These are phyloP conservation scores for Teunomyces panamensis DNA, from an alignment of 805 yeast species.

Conservation along the genomic window DNA sequence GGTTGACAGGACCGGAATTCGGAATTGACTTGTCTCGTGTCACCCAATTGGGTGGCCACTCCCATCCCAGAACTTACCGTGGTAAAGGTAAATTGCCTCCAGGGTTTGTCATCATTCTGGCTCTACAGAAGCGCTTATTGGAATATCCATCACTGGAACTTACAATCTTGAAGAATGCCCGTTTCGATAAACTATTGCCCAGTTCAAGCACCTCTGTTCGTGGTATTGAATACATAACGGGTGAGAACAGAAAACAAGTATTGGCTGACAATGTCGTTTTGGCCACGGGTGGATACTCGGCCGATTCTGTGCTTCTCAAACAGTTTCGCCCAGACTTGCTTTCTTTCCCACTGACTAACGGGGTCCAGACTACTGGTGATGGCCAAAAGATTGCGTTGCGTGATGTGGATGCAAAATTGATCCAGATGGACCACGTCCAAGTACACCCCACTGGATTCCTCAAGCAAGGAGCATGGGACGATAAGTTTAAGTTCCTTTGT, in stretches of 20 bases:
- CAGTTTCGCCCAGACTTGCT: constrained; percentile 47
- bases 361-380: constrained; percentile 56
- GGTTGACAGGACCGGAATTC: constrained; percentile 26
- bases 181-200: constrained; percentile 18
- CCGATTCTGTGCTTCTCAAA: constrained; percentile 34
- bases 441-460: constrained; percentile 64
- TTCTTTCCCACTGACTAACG: constrained; percentile 54
- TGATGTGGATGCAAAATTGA: constrained; percentile 45
- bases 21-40: constrained; percentile 31
- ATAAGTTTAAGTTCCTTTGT: constrained; percentile 52
- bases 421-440: constrained; percentile 59
- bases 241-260: constrained; percentile 13
- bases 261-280: constrained; percentile 36
- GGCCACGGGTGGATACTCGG: constrained; percentile 61
- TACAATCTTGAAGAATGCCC: constrained; percentile 13
- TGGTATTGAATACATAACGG: constrained; percentile 40
- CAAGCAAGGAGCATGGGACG: constrained; percentile 34
- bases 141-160: constrained; percentile 22
- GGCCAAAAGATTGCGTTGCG: constrained; percentile 49
- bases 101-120: constrained; percentile 54
- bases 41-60: constrained; percentile 39
- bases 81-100: constrained; percentile 50
- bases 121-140: constrained; percentile 38
- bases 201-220: constrained; percentile 28
- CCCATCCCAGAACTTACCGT: constrained; percentile 38